Conservation (phyloP, 2,329 filamentous ascomycete species). For the Ceratocystis cubensis region DNA sequence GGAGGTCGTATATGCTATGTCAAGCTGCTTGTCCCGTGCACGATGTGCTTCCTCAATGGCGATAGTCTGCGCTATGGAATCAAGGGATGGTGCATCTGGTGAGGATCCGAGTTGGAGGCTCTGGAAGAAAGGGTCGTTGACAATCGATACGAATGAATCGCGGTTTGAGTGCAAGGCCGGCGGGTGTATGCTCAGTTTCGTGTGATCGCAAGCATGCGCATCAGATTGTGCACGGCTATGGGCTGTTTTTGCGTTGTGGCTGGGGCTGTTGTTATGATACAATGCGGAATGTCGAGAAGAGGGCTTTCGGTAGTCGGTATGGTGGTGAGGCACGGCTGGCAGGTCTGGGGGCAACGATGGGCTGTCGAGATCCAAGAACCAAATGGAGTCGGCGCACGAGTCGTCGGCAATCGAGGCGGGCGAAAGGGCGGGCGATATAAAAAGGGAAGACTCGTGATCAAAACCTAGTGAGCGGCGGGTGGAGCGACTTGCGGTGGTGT, state of each 20-base stretch:
- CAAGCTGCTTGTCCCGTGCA: conserved; percentile 17
- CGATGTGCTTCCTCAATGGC: conserved; percentile 13
- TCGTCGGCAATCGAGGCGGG: conserved; percentile 8
- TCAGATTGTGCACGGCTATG: not conserved
- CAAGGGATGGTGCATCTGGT: conserved; percentile 26
- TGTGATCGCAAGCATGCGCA: not conserved
- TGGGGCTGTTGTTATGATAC: not conserved
- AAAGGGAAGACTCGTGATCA: conserved; percentile 21
- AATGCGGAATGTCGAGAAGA: not conserved
- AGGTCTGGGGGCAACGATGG: not conserved
- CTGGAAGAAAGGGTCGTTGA: conserved; percentile 45
- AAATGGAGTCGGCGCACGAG: conserved; percentile 13
- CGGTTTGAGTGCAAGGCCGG: conserved; percentile 24
- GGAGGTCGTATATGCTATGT: conserved; percentile 16
- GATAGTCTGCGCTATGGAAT: conserved; percentile 22
- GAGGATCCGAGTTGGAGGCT: conserved; percentile 24
- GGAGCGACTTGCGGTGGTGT: conserved; percentile 4
- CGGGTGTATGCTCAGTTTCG: not conserved
- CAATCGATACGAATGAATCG: conserved; percentile 41
- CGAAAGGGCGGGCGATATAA: conserved; percentile 20
- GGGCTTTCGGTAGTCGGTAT: not conserved
- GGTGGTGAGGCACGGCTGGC: not conserved
- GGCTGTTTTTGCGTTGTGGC: not conserved
- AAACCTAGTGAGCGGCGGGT: conserved; percentile 16
- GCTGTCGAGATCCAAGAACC: conserved; percentile 17